Base-by-base conservation (phyloP, 2,329 filamentous ascomycete species). In the Fusarium pseudonygamai region DNA sequence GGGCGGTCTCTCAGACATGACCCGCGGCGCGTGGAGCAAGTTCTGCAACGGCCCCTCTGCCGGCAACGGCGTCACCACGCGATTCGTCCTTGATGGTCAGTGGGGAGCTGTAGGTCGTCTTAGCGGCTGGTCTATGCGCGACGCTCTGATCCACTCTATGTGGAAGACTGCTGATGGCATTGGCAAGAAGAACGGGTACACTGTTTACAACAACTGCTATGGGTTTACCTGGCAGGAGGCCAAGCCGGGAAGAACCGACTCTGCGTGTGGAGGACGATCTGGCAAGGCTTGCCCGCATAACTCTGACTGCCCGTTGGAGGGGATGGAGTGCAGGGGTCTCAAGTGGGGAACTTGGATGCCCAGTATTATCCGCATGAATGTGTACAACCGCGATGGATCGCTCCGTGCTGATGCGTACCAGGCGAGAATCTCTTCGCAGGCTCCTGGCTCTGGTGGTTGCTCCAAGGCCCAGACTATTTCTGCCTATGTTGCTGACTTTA, bases 301-400 rank as follows among this genome's bases (percentile, higher is more conserved):
- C 43, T 11, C 9, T 3, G 60, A 64, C 60, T 64, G 60, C 15
- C 60, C 60, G 12, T 26, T 64, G 36, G 55, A 22, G n/a, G 55
- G 55, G 12, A 64, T 64, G 60, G 60, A 64, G 55, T 64, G 60
- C 24, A 30, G 6, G 6, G 43, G 55, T 0, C 9, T 60, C 1
- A 60, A 60, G 13, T 60, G 55, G 60, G 60, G 60, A 12, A 64
- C 60, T 6, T 64, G 60, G 60, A 37, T 64, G n/a, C 60, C 60
- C n/a, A 64, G 60, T 6, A 64, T 64, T 11, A 49, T 64, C 7
- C 60, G 60, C 28, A 60, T 64, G 36, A 64, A 64, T 3, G 60
- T 64, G 8, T 64, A 64, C 37, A 64, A 64, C 55, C 55, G 60
- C 3, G 60, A 64, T 7, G 60, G 60, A 36, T 64, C 60, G 0